phyloP scores from a whole-genome alignment of 345 rosid species.

The Salix arbutifolia region DNA sequence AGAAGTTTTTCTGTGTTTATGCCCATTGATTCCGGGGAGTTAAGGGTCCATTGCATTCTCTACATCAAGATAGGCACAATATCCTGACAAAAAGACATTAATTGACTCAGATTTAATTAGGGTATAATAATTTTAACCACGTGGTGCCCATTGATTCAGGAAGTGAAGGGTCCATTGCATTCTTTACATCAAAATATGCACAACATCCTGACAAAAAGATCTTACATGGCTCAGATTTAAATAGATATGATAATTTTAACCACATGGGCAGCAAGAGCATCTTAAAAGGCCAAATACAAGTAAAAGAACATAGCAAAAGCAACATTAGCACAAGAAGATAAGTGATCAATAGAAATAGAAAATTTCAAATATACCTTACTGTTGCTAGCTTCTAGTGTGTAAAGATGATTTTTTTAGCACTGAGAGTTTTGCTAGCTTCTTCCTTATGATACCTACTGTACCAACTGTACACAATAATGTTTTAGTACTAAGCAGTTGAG shows the following conservation, averaged over 20 bases:
- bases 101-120: not conserved
- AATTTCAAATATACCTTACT: no score
- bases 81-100: slow-evolving; percentile 44
- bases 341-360: no score
- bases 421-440: not conserved
- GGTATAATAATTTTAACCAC: not conserved
- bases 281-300: not conserved
- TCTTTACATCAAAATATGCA: slow-evolving; percentile 90
- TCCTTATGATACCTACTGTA: not conserved
- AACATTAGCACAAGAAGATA: not conserved
- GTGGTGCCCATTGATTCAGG: slow-evolving; percentile 40
- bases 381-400: no score
- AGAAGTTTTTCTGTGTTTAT: slow-evolving; percentile 72
- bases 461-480: not conserved
- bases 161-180: slow-evolving; percentile 71
- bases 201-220: slow-evolving; percentile 58
- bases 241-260: not conserved
- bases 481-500: not conserved
- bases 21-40: slow-evolving; percentile 73
- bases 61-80: slow-evolving; percentile 87
- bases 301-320: not conserved
- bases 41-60: slow-evolving; percentile 82
- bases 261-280: not conserved
- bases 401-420: not conserved
- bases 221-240: not conserved